Evolutionary conservation across 1,284 basidiomycete species (phyloP).

Genomic region (Takashimella tepidaria): DNA sequence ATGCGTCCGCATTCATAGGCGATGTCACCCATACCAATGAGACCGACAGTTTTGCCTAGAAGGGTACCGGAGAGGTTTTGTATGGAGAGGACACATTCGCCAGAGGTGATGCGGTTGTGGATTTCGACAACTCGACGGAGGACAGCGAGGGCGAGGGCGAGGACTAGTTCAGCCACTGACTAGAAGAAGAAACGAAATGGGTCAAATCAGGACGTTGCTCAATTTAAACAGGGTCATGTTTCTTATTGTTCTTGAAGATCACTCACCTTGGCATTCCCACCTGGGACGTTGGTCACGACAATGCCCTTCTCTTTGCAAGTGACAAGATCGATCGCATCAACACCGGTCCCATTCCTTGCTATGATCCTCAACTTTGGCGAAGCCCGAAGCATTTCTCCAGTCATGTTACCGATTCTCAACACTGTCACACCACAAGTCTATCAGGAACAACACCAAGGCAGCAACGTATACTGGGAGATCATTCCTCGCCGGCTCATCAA

Average conservation of each 20-base stretch:
- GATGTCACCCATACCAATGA: conserved; percentile 50
- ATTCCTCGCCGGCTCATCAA: too few species aligned
- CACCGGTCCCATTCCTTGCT: conserved; percentile 34
- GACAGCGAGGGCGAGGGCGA: conserved; percentile 56
- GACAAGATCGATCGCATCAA: conserved; percentile 36
- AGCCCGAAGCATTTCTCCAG: conserved; percentile 12
- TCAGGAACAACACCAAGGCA: too few species aligned
- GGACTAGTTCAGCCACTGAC: conserved; percentile 54
- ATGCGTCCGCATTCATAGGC: conserved; percentile 40
- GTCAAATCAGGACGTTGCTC: background rate
- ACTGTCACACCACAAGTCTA: too few species aligned
- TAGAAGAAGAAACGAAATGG: conserved; percentile 32
- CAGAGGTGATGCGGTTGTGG: conserved; percentile 52
- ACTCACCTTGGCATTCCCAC: conserved; percentile 29
- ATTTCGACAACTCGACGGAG: conserved; percentile 54
- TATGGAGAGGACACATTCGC: conserved; percentile 57
- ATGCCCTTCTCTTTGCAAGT: conserved; percentile 54
- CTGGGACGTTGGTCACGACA: conserved; percentile 56
- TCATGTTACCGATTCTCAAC: conserved; percentile 22
- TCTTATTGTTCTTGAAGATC: too few species aligned
- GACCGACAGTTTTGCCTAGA: conserved; percentile 42
- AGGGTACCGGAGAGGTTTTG: conserved; percentile 48
- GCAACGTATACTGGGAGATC: too few species aligned
- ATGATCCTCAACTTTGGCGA: conserved; percentile 25
- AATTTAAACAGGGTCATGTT: background rate